Percentiles rank a stretch among this genome's conserved stretches.
phyloP scores from a whole-genome alignment of 2,329 filamentous ascomycete genomes.

The Epichloe aotearoae region DNA sequence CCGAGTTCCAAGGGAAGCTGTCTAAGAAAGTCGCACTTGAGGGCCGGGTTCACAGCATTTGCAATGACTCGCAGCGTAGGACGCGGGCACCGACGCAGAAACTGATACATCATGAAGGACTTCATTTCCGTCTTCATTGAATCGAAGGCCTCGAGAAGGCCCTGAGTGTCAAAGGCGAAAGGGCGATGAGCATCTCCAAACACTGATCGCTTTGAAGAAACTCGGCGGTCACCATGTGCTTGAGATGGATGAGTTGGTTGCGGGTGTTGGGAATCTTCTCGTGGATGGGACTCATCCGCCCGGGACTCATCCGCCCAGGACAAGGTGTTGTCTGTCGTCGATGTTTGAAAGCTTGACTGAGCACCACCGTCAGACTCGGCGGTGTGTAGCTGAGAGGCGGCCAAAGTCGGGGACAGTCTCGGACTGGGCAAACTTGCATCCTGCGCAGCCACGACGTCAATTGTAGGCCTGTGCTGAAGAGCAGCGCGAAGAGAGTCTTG shows the following conservation, averaged over 20 bases:
- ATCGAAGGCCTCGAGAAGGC: constrained; percentile 81
- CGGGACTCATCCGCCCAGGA: constrained; percentile 29
- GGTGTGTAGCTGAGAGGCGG: constrained; percentile 45
- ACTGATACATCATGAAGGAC: constrained; percentile 91
- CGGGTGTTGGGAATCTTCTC: constrained; percentile 12
- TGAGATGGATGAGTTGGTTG: constrained; percentile 5
- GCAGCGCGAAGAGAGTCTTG: constrained; percentile 32
- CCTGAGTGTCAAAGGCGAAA: constrained; percentile 64
- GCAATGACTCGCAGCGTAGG: constrained; percentile 83
- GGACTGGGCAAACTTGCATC: constrained; percentile 92
- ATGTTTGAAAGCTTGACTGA: constrained; percentile 19
- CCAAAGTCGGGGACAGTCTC: constrained; percentile 81
- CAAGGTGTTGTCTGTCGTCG: constrained; percentile 14
- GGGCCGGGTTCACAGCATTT: constrained; percentile 78
- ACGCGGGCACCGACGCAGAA: constrained; percentile 76
- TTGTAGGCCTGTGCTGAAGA: constrained; percentile 35
- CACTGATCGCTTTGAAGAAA: neutral
- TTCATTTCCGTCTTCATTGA: constrained; percentile 85
- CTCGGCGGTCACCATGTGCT: constrained; percentile 11
- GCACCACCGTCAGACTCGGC: constrained; percentile 32
- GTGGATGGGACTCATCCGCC: constrained; percentile 29
- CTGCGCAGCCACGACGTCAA: constrained; percentile 62
- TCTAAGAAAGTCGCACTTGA: constrained; percentile 87
- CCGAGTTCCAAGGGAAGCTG: constrained; percentile 77
- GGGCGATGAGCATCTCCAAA: constrained; percentile 8